Base-by-base conservation (phyloP, 768 basidiomycete species). In the Tylopilus intermedius region DNA sequence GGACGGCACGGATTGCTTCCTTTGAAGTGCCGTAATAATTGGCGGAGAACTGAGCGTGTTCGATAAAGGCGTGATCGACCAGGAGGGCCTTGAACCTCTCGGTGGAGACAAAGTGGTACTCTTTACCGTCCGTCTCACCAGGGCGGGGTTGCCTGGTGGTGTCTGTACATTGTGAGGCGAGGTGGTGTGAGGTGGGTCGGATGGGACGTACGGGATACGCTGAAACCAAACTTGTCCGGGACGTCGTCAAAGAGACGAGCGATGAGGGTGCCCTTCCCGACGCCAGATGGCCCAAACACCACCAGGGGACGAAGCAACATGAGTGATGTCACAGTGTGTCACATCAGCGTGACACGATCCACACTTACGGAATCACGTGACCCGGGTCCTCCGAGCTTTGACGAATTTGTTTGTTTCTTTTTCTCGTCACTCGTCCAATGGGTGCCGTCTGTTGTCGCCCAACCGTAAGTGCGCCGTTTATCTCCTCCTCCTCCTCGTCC, bases 21-120 rank as follows among this genome's bases (percentile, higher is more conserved):
- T 85, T 83, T 59, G 86, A 91, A 5, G 94, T 95, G n/a, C 94
- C 94, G 64, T 98, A 98, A 61, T 80, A 79, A 66, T 97, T 96
- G 22, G 86, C 82, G 1, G 89, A 91, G 72, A 95, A 98, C 68
- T 95, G 84, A 14, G 95, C 93, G 60, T 92, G 82, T 71, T 98
- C 95, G 58, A 98, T 88, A 71, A 98, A 97, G 18, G 87, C 92
- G 50, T 79, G 76, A 24, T 83, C 72, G 15, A 69, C 67, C 43
- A 92, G 78, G 58, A 95, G 79, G 24, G 78, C 71, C 59, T 77
- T 78, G 74, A 98, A 98, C 21, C 68, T 71, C n/a, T 86, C 81
- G 27, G 73, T 71, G 11, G 79, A 72, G 11, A 92, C 84, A 62
- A 96, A 98, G 69, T 93, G 81, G 70, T 98, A 98, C 55, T 91